These are phyloP conservation scores for Blastocladiella emersonii DNA, from an alignment of 371 early-diverging fungal genomes.

Conservation along the genomic window DNA sequence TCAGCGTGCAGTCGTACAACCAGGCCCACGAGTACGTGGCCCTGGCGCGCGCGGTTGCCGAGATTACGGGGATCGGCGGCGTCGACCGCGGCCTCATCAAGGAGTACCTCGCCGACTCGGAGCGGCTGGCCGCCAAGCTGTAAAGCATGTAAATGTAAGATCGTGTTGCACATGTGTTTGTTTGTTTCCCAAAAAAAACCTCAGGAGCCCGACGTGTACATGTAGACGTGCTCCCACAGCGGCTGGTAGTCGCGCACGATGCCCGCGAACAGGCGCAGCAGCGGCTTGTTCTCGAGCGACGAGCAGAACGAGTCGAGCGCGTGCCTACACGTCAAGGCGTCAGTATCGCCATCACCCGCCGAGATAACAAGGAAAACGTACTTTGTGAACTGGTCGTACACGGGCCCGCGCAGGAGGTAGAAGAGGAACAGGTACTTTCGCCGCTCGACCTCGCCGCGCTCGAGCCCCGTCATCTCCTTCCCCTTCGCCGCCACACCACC, in stretches of 20 bases:
- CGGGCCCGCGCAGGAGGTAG: constrained; percentile 72
- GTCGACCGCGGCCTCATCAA: too few species aligned
- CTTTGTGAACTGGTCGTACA: constrained; percentile 68
- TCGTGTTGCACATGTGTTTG: too few species aligned
- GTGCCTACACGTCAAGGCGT: constrained; percentile 10
- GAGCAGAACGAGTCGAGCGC: constrained; percentile 30
- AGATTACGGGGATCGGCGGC: too few species aligned
- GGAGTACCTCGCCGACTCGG: too few species aligned
- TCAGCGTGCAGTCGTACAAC: constrained; percentile 22
- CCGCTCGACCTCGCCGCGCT: constrained; percentile 59
- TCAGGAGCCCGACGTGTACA: constrained; percentile 50
- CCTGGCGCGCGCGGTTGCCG: constrained; percentile 12
- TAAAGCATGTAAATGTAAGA: too few species aligned
- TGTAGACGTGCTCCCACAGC: constrained; percentile 83
- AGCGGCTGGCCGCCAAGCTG: too few species aligned
- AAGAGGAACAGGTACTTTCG: constrained; percentile 52
- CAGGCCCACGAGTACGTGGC: constrained; percentile 10
- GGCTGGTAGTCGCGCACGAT: constrained; percentile 79
- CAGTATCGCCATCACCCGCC: too few species aligned
- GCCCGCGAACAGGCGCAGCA: constrained; percentile 44
- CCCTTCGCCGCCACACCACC: not conserved
- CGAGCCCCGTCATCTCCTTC: constrained; percentile 30
- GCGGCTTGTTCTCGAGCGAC: constrained; percentile 38
- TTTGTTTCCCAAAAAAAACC: too few species aligned
- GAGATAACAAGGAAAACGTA: constrained; percentile 11